Conservation (phyloP, 768 basidiomycete genomes). For the Dentipellis sp. region DNA sequence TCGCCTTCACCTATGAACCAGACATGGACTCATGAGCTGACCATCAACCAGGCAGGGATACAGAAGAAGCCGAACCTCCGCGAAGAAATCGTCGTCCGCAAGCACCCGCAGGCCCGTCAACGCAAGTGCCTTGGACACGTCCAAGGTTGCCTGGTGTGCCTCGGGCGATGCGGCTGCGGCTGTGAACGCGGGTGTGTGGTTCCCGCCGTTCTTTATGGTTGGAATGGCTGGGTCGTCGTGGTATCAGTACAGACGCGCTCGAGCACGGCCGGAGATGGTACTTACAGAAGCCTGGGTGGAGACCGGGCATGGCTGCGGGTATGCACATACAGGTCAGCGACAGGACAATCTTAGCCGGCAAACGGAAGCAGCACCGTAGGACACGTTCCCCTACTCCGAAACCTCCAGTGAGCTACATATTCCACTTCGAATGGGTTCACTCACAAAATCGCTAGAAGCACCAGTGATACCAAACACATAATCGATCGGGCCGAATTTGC, state of each 20-base stretch:
- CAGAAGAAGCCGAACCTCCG: constrained; percentile 32
- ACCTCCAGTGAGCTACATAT: not conserved
- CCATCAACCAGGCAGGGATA: not conserved
- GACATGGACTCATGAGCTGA: not conserved
- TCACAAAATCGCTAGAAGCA: constrained; percentile 79
- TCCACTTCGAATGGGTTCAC: constrained; percentile 17
- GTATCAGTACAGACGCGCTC: not conserved
- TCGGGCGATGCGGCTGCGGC: constrained; percentile 46
- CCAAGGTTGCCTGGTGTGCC: constrained; percentile 60
- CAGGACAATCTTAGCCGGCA: not conserved
- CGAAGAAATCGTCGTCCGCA: constrained; percentile 56
- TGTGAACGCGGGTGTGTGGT: constrained; percentile 68
- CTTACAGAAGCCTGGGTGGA: constrained; percentile 67
- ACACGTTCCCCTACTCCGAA: constrained; percentile 53
- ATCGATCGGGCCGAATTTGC: constrained; percentile 54
- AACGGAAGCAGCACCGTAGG: constrained; percentile 42
- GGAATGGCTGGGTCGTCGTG: constrained; percentile 51
- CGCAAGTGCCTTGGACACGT: constrained; percentile 64
- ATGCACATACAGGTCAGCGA: not conserved
- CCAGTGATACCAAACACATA: constrained; percentile 57
- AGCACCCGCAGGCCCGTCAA: constrained; percentile 60
- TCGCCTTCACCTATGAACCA: constrained; percentile 4
- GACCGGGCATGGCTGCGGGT: constrained; percentile 42
- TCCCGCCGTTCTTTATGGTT: constrained; percentile 60
- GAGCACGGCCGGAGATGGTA: not conserved